Evolutionary conservation across 139 green algal species (phyloP), one percentile per base, ranked within the genome.

Genomic region (Microglena sp.): DNA sequence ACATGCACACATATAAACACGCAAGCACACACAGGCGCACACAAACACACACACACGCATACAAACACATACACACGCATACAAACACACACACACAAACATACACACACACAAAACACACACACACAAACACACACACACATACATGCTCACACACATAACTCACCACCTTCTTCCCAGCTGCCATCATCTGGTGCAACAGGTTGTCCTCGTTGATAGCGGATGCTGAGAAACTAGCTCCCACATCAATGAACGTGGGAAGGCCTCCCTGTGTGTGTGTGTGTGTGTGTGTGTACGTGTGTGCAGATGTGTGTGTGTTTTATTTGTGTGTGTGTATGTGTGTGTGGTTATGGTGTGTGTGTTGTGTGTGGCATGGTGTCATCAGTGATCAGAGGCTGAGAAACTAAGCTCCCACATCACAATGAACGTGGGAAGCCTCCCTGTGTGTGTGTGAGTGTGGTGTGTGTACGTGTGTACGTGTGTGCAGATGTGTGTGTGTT

Each of bases 381-480:
- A n/a, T n/a, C n/a, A n/a, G n/a, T n/a, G n/a, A n/a, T n/a, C n/a
- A n/a, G n/a, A n/a, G n/a, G n/a, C n/a, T n/a, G n/a, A n/a, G n/a
- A n/a, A n/a, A n/a, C 29, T 24, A 32, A 45, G 4, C 36, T 32
- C 3, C 29, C 32, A 11, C 8, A 29, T 44, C 11, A 21, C n/a
- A 5, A 2, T 54, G 29, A 26, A 24, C n/a, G 27, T 45, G 50
- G n/a, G 68, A 2, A 89, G 69, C 77, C 93, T 91, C 72, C 89
- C 88, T 28, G 92, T 97, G 33, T 89, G 94, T 29, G 92, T 97
- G 27, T 92, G 92, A n/a, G 92, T 97, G 27, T 92, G 92, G n/a
- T n/a, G n/a, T n/a, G n/a, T n/a, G n/a, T n/a, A n/a, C 0, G 92
- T 83, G 60, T 97, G 90, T 7, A 89, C 59, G 4, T 50, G n/a